phyloP scores from a whole-genome alignment of 73 alveolate species.

The Blepharisma japonicum region DNA sequence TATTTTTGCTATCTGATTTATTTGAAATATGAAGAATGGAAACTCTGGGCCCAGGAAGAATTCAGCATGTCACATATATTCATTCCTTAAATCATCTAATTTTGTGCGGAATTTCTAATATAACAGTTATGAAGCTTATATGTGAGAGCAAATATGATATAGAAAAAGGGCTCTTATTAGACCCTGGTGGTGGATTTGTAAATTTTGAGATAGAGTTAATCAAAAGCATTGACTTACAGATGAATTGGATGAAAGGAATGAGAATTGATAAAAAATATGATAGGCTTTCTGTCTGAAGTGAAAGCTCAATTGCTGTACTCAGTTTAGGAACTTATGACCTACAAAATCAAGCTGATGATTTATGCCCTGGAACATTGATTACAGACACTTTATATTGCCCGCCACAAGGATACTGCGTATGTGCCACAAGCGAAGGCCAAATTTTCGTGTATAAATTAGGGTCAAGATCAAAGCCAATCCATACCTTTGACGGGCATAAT shows the following conservation, averaged over 20 bases:
- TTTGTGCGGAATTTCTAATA: slow-evolving; percentile 11
- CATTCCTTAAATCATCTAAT: background rate
- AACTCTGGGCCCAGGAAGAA: background rate
- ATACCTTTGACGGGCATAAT: slow-evolving; percentile 10
- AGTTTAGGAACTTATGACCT: background rate
- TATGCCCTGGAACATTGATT: slow-evolving; percentile 28
- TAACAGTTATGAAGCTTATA: slow-evolving; percentile 1
- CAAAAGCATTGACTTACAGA: background rate
- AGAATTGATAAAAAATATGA: background rate
- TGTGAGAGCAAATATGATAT: slow-evolving; percentile 21
- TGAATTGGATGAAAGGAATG: slow-evolving; percentile 27
- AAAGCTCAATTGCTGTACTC: background rate
- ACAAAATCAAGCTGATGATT: background rate
- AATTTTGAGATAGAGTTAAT: background rate
- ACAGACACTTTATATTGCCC: background rate
- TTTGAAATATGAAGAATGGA: background rate
- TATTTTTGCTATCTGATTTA: background rate
- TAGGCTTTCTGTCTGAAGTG: background rate
- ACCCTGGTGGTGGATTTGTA: slow-evolving; percentile 26
- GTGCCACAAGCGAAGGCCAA: slow-evolving; percentile 5
- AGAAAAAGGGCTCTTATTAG: slow-evolving; percentile 2
- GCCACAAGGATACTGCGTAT: background rate
- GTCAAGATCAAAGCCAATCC: background rate
- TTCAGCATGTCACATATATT: background rate
- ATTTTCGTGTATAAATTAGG: background rate